A percentile compares a stretch with the other conserved stretches of the same genome.
phyloP scores from a whole-genome alignment of 2,329 filamentous ascomycete species.

The Pseudogymnoascus pannorum region DNA sequence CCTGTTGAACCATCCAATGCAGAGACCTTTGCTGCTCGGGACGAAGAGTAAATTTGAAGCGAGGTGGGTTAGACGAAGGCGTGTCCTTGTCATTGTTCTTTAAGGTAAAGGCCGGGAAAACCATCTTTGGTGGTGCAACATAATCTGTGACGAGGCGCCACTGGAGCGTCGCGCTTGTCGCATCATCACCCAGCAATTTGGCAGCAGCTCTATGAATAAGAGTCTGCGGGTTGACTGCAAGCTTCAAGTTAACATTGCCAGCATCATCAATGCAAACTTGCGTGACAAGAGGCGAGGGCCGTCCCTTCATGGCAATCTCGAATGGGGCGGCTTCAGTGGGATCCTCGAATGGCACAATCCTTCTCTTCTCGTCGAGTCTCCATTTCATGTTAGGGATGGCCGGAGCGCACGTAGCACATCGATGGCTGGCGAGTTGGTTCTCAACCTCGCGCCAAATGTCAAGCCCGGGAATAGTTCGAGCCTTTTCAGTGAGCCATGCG shows the following conservation, averaged over 20 bases:
- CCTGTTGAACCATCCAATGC: constrained; percentile 52
- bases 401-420: constrained; percentile 32
- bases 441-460: constrained; percentile 12
- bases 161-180: constrained; percentile 21
- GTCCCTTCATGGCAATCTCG: constrained; percentile 43
- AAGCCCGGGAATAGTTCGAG: constrained; percentile 13
- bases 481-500: constrained; percentile 28
- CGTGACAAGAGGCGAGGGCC: constrained; percentile 36
- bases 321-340: constrained; percentile 41
- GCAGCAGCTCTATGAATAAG: constrained; percentile 37
- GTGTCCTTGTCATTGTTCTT: constrained; percentile 35
- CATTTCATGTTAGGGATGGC: constrained; percentile 32
- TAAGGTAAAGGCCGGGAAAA: constrained; percentile 35
- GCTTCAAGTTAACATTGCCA: constrained; percentile 31
- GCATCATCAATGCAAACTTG: constrained; percentile 29
- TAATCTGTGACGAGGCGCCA: constrained; percentile 44
- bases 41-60: constrained; percentile 36
- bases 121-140: constrained; percentile 26
- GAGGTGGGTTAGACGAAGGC: constrained; percentile 28
- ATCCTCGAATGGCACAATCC: constrained; percentile 42
- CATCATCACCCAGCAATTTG: constrained; percentile 22
- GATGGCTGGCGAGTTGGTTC: neutral
- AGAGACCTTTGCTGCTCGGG: constrained; percentile 48
- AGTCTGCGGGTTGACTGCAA: constrained; percentile 35
- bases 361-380: constrained; percentile 26